These are phyloP conservation scores for Hortaea werneckii DNA, from an alignment of 2,329 filamentous ascomycete species.

Conservation along the genomic window DNA sequence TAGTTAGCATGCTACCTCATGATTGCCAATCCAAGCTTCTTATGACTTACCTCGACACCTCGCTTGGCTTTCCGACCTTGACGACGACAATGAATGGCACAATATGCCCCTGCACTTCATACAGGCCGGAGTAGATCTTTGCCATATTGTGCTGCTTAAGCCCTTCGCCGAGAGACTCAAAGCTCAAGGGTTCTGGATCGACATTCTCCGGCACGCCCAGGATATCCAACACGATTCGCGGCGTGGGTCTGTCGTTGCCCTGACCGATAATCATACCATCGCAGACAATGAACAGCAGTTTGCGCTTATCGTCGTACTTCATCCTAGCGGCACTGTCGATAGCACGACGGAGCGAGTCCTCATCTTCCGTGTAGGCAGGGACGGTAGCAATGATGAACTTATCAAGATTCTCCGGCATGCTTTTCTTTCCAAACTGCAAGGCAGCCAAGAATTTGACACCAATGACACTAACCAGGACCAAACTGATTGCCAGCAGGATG, in stretches of 20 bases:
- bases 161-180: constrained; percentile 91
- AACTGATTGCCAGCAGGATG: constrained; percentile 74
- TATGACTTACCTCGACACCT: constrained; percentile 44
- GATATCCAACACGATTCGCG: constrained; percentile 93
- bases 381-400: constrained; percentile 98
- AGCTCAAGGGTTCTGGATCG: constrained; percentile 91
- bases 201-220: constrained; percentile 87
- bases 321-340: constrained; percentile 93
- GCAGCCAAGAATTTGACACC: constrained; percentile 95
- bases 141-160: constrained; percentile 99
- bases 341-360: constrained; percentile 90
- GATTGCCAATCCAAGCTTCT: background rate
- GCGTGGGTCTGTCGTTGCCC: constrained; percentile 91
- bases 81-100: constrained; percentile 95
- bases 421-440: constrained; percentile 85
- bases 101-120: constrained; percentile 96
- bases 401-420: constrained; percentile 86
- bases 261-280: constrained; percentile 99
- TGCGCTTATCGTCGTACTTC: constrained; percentile 93
- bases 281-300: constrained; percentile 83
- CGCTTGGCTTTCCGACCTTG: constrained; percentile 83
- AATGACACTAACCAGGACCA: constrained; percentile 71
- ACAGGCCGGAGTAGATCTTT: constrained; percentile 94
- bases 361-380: constrained; percentile 94
- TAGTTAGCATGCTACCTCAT: constrained; percentile 2